Evolutionary conservation across 805 yeast genomes (phyloP), one percentile per base, ranked within the genome.

Genomic region (Metschnikowia hibisci): DNA sequence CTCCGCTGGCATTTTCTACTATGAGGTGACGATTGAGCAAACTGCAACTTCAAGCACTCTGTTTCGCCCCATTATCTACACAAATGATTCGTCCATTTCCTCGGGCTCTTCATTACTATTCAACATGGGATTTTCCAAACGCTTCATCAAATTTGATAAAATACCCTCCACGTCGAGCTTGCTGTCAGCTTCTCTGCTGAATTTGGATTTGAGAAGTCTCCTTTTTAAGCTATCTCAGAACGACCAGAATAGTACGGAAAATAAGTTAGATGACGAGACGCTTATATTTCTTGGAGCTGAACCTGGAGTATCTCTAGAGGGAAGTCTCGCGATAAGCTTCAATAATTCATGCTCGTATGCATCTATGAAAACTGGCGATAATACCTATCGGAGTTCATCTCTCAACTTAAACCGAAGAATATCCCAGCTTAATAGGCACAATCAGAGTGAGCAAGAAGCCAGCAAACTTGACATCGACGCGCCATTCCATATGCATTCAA

Each of bases 291-390:
- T 69, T 25, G 55, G 59, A 22, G 48, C 56, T 3, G 67, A 61
- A 44, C 74, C 74, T 2, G 75, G 75, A 1, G 69, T 66, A 13
- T 30, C 49, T n/a, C 51, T 70, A 36, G 62, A 57, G 33, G 74
- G 74, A 3, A 67, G 73, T 43, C 66, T 60, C 50, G 74, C 72
- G 1, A 60, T 70, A 16, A 65, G 62, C 51, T 69, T 67, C 50
- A 68, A 67, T 35, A 71, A 67, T 46, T 63, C 64, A 53, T 50
- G 59, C 15, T 70, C 71, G 25, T 60, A 67, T 45, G 70, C 69
- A 39, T 64, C 76, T 8, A 50, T 58, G 35, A 68, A 66, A 43
- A 51, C 49, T 5, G 48, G 56, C 3, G 71, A 67, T 33, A 55
- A 61, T 5, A 38, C 51, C 14, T 65, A 57, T 39, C 51, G 72